Percentiles rank a stretch among this genome's conserved stretches.
Conservation (phyloP, 257 asterid species). For the Capsicum baccatum region DNA sequence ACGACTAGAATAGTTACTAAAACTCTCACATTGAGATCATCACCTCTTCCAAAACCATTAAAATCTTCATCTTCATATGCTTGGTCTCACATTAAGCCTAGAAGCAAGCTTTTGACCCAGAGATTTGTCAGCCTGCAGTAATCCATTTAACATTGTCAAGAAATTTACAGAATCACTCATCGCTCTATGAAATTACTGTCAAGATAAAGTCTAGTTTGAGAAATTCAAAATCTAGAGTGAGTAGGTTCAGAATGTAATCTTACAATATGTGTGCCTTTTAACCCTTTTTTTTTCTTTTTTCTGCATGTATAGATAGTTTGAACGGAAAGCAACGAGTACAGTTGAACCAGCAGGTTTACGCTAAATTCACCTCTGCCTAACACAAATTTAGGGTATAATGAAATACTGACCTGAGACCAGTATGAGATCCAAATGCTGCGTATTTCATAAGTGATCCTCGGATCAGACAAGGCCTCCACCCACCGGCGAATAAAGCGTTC, state of each 20-base stretch:
- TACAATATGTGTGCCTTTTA: background rate
- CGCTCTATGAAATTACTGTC: background rate
- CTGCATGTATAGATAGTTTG: background rate
- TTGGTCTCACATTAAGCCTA: conserved; percentile 44
- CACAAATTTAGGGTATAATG: background rate
- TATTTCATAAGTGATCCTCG: conserved; percentile 41
- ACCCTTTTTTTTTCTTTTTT: background rate
- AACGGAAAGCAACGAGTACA: background rate
- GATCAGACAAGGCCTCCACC: conserved; percentile 43
- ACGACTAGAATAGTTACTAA: conserved; percentile 20
- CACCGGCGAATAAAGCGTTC: conserved; percentile 44
- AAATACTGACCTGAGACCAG: conserved; percentile 42
- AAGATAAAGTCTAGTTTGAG: conserved; percentile 8
- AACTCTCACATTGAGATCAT: background rate
- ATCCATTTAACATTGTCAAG: conserved; percentile 11
- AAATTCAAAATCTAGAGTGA: background rate
- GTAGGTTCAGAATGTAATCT: background rate
- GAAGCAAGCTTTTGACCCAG: conserved; percentile 47
- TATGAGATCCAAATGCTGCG: conserved; percentile 44
- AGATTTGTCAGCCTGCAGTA: conserved; percentile 42
- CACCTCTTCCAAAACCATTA: background rate
- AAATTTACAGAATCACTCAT: background rate
- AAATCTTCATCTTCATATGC: conserved; percentile 32
- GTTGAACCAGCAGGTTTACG: background rate
- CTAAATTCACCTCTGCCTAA: background rate